Conservation (phyloP, 23 red algal species). For the Gracilaria gracilis region DNA sequence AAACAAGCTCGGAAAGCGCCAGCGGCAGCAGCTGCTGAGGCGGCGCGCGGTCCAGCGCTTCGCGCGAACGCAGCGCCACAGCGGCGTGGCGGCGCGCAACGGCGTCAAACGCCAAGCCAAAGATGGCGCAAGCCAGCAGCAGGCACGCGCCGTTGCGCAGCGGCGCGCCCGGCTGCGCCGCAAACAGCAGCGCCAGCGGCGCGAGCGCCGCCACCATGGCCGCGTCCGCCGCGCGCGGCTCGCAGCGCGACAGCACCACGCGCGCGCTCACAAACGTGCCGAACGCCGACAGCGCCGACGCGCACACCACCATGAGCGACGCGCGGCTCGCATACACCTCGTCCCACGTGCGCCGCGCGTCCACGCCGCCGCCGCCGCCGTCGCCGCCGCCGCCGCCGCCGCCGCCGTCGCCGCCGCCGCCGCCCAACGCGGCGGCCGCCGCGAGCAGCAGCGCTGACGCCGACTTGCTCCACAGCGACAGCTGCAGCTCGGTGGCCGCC, state of each 20-base stretch:
- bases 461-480: neutral
- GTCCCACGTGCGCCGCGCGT: neutral
- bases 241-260: neutral
- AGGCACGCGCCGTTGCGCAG: too few relatives aligned
- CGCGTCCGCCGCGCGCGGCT: neutral
- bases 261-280: neutral
- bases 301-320: neutral
- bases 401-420: neutral
- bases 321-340: neutral
- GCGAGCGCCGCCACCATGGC: neutral
- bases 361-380: neutral
- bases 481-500: constrained; percentile 39
- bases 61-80: too few relatives aligned
- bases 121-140: too few relatives aligned
- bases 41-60: too few relatives aligned
- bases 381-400: neutral
- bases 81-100: too few relatives aligned
- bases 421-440: neutral
- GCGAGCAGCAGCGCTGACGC: neutral
- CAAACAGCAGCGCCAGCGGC: neutral
- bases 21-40: too few relatives aligned
- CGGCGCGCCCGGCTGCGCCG: neutral
- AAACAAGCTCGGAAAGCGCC: too few relatives aligned
- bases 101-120: too few relatives aligned
- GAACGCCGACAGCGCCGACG: neutral